Evolutionary conservation across 164 flowering plant genomes (phyloP).

Genomic region (Houttuynia cordata): DNA sequence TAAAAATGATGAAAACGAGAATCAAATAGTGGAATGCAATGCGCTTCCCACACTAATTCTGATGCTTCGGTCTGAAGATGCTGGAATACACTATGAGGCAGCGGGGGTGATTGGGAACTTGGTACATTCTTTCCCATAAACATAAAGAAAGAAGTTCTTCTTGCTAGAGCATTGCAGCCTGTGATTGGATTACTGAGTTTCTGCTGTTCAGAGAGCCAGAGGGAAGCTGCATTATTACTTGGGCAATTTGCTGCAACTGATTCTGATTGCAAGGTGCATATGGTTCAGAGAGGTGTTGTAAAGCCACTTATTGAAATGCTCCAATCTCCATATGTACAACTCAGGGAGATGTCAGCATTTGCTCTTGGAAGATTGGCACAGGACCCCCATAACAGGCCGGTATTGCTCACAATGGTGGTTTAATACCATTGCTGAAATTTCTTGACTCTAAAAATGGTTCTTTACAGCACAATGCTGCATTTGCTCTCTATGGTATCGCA

Average conservation of each 20-base stretch:
- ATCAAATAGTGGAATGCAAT: slow-evolving; percentile 98
- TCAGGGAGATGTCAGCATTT: too few species aligned
- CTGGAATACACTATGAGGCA: slow-evolving; percentile 97
- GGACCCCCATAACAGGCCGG: slow-evolving; percentile 76
- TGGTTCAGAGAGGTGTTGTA: too few species aligned
- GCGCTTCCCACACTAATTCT: slow-evolving; percentile 88
- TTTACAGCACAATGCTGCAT: slow-evolving; percentile 97
- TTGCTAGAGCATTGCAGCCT: slow-evolving; percentile 95
- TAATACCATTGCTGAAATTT: slow-evolving; percentile 73
- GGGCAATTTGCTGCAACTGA: too few species aligned
- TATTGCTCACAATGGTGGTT: slow-evolving; percentile 80
- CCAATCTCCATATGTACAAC: too few species aligned
- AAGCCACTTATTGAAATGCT: too few species aligned
- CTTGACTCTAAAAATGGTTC: too few species aligned
- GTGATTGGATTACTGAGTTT: slow-evolving; percentile 91
- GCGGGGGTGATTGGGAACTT: slow-evolving; percentile 99
- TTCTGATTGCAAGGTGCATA: too few species aligned
- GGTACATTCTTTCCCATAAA: slow-evolving; percentile 93
- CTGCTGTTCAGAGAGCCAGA: too few species aligned
- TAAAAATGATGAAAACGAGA: slow-evolving; percentile 94
- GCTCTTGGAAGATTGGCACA: slow-evolving; percentile 97
- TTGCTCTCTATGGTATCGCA: slow-evolving; percentile 97
- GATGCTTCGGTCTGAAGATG: slow-evolving; percentile 92
- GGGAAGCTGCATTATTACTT: too few species aligned
- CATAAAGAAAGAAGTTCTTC: slow-evolving; percentile 90